These are phyloP conservation scores for Myxozyma vanderwaltii DNA, from an alignment of 805 yeast genomes.

Conservation along the genomic window DNA sequence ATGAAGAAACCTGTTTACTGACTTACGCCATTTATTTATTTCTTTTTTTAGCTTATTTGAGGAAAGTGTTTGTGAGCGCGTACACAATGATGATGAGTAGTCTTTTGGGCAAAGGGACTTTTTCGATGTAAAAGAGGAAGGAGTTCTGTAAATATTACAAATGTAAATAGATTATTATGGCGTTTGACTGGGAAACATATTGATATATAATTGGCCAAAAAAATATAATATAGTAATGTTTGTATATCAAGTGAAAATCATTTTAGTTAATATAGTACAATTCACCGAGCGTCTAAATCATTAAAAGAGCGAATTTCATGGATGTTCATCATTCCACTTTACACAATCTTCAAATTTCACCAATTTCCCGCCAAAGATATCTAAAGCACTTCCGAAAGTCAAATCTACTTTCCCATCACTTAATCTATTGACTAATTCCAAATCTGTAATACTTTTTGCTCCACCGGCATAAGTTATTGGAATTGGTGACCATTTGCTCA, in stretches of 20 bases:
- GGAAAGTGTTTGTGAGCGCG: background rate
- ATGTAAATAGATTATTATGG: conserved; percentile 1
- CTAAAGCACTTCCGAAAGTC: conserved; percentile 90
- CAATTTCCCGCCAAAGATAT: conserved; percentile 87
- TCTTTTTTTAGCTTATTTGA: background rate
- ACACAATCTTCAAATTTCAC: conserved; percentile 78
- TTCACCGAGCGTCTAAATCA: too few species aligned
- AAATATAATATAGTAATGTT: too few species aligned
- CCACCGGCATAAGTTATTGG: conserved; percentile 97
- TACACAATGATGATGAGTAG: background rate
- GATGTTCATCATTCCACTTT: conserved; percentile 58
- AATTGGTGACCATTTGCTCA: conserved; percentile 77
- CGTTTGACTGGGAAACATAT: background rate
- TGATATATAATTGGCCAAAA: too few species aligned
- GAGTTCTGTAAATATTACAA: background rate
- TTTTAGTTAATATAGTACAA: too few species aligned
- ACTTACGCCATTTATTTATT: background rate
- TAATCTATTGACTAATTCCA: conserved; percentile 62
- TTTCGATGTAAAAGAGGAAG: background rate
- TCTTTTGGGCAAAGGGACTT: background rate
- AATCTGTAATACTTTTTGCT: conserved; percentile 72
- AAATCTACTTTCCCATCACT: conserved; percentile 85
- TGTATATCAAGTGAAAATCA: too few species aligned
- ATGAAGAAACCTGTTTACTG: background rate
- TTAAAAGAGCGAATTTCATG: too few species aligned